Conservation (phyloP, 805 yeast species). For the Candida tallmaniae region DNA sequence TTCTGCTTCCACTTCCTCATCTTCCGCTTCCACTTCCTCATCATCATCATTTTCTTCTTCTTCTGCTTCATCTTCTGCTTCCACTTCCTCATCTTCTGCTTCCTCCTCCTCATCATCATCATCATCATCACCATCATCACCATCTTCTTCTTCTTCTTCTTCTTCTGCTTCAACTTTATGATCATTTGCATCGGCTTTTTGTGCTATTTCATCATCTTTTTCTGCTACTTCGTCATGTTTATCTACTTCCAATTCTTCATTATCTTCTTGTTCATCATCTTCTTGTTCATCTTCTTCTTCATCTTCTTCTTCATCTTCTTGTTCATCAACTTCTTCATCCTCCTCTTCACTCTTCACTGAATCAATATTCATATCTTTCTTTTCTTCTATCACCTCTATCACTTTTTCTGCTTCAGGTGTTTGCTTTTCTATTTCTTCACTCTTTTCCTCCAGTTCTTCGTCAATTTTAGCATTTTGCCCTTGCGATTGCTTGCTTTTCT, state of each 20-base stretch:
- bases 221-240: not conserved
- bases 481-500: not conserved
- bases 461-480: conserved; percentile 1
- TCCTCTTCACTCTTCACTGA: not conserved
- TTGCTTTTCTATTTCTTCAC: conserved; percentile 3
- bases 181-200: not conserved
- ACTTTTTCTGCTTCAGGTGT: conserved; percentile 6
- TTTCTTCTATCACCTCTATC: not conserved
- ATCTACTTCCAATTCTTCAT: not conserved
- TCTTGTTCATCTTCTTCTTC: conserved; percentile 5
- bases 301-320: not conserved
- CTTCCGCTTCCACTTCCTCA: conserved; percentile 4
- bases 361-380: not conserved
- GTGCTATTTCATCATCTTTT: not conserved
- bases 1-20: conserved; percentile 5
- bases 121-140: not conserved
- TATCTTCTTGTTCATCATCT: conserved; percentile 1
- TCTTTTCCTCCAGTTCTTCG: not conserved
- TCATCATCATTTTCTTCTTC: not conserved
- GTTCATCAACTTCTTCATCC: not conserved
- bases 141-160: conserved; percentile 1
- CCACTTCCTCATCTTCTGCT: not conserved
- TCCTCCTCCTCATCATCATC: not conserved
- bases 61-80: not conserved
- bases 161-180: conserved; percentile 4